A percentile compares a stretch with the other conserved stretches of the same genome.
Conservation (phyloP, 306 rosid genomes). For the Leucaena leucocephala region DNA sequence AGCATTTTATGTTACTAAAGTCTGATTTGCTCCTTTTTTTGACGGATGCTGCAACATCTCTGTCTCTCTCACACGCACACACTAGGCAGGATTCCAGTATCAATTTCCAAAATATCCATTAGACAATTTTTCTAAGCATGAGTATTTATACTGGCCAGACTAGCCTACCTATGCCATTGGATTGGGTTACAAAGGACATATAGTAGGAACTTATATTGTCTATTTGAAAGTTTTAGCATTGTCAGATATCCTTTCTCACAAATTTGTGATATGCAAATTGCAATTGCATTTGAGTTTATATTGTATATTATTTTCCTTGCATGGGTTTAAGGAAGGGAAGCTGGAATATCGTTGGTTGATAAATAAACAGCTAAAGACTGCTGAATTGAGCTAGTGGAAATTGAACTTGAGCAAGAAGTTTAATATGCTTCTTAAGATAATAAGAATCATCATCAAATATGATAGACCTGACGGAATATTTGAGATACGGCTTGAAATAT, state of each 20-base stretch:
- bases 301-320: not conserved
- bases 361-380: not conserved
- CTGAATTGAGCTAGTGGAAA: not conserved
- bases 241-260: not conserved
- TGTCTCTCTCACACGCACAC: too few species aligned
- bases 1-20: slow-evolving; percentile 21
- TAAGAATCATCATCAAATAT: not conserved
- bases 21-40: not conserved
- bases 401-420: not conserved
- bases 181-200: not conserved
- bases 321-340: not conserved
- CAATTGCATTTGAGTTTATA: not conserved
- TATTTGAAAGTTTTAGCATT: not conserved
- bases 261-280: not conserved
- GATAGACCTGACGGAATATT: not conserved
- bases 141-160: not conserved
- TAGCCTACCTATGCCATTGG: not conserved
- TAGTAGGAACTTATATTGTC: not conserved
- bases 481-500: slow-evolving; percentile 4
- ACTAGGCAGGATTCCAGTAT: not conserved
- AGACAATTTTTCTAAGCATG: not conserved
- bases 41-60: not conserved
- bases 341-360: not conserved
- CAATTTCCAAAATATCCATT: not conserved
- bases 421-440: not conserved